Base-by-base conservation (phyloP, 1,284 basidiomycete genomes). In the Microbotryum intermedium region DNA sequence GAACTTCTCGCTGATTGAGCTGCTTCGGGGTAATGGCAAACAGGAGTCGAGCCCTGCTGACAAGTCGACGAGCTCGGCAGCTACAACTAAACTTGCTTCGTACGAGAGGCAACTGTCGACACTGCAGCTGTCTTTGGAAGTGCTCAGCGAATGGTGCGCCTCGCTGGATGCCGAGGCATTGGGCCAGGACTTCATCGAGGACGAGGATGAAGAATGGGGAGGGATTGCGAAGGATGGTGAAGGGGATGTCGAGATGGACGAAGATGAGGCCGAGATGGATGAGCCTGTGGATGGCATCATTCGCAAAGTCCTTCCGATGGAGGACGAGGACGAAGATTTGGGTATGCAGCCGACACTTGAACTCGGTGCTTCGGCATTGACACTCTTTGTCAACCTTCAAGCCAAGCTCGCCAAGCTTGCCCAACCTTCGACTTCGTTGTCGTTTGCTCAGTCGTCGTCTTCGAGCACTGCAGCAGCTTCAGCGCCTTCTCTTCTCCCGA, bases 91-190 rank as follows among this genome's bases (percentile, higher is more conserved):
- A 70, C 79, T 94, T 7, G 85, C 87, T 61, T 76, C 78, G n/a
- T 77, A 90, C 45, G 91, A 95, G 74, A 77, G 79, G 16, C 82
- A 77, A 61, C 74, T 94, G 55, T 81, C 84, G 63, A 86, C 87
- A 4, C 79, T 89, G 9, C 84, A 87, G 64, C 79, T 91, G 42
- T 82, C 86, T 21, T 78, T 95, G 39, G 91, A 95, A 75, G 83
- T 94, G 55, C 75, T 94, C 66, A 58, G 59, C 23, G 65, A 67
- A 48, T 60, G 66, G 59, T 60, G 64, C 53, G 67, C 69, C 16
- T 59, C 59, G 7, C 53, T 66, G 44, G 62, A 62, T 30, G 39
- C 50, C 10, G 65, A 51, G 2, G 52, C 53, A 6, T 57, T 50
- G 1, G 62, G 60, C 4, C 45, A 50, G 2, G 64, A 69, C 3